A percentile compares a stretch with the other conserved stretches of the same genome.
Conservation (phyloP, 306 rosid species). For the Inga oerstediana region DNA sequence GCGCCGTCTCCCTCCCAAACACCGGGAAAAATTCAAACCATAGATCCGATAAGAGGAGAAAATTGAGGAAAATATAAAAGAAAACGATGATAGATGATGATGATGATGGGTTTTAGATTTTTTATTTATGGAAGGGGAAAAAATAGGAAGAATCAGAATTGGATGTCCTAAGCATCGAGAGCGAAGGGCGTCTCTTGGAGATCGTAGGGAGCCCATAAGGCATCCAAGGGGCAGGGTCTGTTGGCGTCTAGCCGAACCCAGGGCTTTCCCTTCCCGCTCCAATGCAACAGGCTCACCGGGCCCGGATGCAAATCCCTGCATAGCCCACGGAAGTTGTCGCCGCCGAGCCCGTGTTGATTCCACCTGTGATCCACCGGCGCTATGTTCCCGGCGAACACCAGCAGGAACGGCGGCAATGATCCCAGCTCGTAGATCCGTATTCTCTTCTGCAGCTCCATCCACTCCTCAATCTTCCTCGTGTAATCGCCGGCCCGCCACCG, state of each 20-base stretch:
- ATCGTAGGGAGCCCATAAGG: constrained; percentile 95
- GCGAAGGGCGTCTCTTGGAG: constrained; percentile 63
- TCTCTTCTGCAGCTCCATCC: constrained; percentile 99
- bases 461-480: constrained; percentile 76
- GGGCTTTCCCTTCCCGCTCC: constrained; percentile 99
- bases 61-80: neutral
- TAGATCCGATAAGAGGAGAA: neutral
- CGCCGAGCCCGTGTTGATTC: constrained; percentile 99
- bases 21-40: neutral
- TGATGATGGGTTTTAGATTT: neutral
- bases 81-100: neutral
- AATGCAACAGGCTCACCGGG: constrained; percentile 87
- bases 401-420: constrained; percentile 80
- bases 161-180: constrained; percentile 56
- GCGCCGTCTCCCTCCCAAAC: constrained; percentile 40
- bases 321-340: constrained; percentile 83
- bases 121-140: neutral
- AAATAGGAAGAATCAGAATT: neutral
- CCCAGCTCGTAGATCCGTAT: constrained; percentile 96
- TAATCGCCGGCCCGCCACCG: constrained; percentile 84
- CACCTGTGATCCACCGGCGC: constrained; percentile 86
- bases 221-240: constrained; percentile 86
- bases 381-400: constrained; percentile 83
- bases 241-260: constrained; percentile 88
- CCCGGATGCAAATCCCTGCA: constrained; percentile 88